Evolutionary conservation across 495 filamentous ascomycete species (phyloP).

Genomic region (Friedmanniomyces simplex): DNA sequence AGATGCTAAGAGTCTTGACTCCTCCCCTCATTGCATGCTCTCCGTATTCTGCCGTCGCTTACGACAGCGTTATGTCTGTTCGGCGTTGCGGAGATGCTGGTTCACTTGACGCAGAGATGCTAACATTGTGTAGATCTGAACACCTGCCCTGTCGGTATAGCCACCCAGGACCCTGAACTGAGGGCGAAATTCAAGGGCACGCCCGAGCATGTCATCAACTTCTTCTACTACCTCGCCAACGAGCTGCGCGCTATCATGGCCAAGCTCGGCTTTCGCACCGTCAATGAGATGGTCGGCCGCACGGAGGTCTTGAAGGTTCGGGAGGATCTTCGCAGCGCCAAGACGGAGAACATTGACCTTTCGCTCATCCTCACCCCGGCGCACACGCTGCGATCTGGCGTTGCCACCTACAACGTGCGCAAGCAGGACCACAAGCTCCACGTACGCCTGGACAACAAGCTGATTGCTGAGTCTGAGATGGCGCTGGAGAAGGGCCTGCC

Average conservation of each 20-base stretch:
- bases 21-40: too few species aligned
- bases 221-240: constrained; percentile 98
- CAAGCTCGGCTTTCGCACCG: constrained; percentile 81
- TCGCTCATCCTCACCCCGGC: constrained; percentile 94
- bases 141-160: constrained; percentile 94
- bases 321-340: constrained; percentile 77
- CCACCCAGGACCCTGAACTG: constrained; percentile 90
- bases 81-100: too few species aligned
- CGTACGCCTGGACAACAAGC: constrained; percentile 92
- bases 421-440: constrained; percentile 96
- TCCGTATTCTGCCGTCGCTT: too few species aligned
- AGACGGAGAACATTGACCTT: constrained; percentile 89
- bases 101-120: neutral
- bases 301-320: constrained; percentile 79
- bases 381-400: constrained; percentile 89
- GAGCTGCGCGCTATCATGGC: constrained; percentile 99
- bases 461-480: constrained; percentile 94
- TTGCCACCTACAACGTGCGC: constrained; percentile 96
- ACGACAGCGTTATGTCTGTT: too few species aligned
- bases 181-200: constrained; percentile 91
- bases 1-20: too few species aligned
- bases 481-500: constrained; percentile 94
- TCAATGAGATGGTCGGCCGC: constrained; percentile 98
- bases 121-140: constrained; percentile 36
- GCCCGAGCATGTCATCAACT: constrained; percentile 98